Conservation (phyloP, 495 filamentous ascomycete genomes). For the Aspergillus panamensis region DNA sequence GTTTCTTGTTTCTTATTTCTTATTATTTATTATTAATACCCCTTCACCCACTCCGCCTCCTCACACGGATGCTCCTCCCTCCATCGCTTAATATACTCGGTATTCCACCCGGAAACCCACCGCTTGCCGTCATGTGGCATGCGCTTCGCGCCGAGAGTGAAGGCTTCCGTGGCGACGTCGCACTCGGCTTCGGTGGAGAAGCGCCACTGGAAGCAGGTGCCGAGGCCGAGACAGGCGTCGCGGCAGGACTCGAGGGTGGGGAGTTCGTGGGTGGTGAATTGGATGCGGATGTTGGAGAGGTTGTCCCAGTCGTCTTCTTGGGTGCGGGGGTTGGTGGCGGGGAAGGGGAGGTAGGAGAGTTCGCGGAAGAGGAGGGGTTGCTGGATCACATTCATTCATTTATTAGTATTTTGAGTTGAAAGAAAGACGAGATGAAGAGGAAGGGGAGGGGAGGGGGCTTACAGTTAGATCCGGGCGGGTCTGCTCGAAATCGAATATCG, state of each 20-base stretch:
- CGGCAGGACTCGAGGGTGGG: conserved; percentile 40
- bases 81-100: conserved; percentile 15
- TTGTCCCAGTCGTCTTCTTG: conserved; percentile 50
- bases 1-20: too few species aligned
- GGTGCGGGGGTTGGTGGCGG: conserved; percentile 30
- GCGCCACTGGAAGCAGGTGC: conserved; percentile 25
- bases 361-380: conserved; percentile 41
- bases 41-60: conserved; percentile 14
- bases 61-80: conserved; percentile 12
- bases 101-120: conserved; percentile 17
- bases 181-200: conserved; percentile 11
- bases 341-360: conserved; percentile 40
- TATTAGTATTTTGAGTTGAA: neutral
- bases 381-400: conserved; percentile 3
- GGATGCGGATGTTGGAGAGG: conserved; percentile 34
- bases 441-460: neutral
- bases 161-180: conserved; percentile 15
- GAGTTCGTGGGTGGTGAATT: conserved; percentile 37
- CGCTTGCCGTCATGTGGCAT: conserved; percentile 5
- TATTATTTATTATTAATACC: neutral
- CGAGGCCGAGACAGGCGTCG: conserved; percentile 38
- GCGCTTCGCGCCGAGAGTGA: conserved; percentile 12
- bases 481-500: conserved; percentile 53
- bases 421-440: neutral
- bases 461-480: conserved; percentile 23